These are phyloP conservation scores for Corylus heterophylla DNA, from an alignment of 306 rosid species.

Conservation along the genomic window DNA sequence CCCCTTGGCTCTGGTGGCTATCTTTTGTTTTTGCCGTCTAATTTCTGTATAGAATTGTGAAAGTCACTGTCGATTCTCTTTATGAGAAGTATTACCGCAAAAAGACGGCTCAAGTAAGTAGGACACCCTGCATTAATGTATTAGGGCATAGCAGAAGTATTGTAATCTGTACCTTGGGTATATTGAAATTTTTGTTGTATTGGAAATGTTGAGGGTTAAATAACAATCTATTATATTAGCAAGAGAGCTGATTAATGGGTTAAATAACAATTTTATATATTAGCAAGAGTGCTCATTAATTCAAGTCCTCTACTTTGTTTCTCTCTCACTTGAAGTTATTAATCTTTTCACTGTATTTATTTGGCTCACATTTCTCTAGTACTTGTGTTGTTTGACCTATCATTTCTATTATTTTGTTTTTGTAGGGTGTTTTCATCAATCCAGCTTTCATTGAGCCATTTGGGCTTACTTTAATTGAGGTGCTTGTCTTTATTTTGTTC, in stretches of 20 bases:
- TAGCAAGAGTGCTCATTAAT: neutral
- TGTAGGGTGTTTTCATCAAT: constrained; percentile 65
- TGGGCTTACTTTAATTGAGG: constrained; percentile 65
- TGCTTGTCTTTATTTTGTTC: constrained; percentile 13
- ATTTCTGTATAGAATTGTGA: neutral
- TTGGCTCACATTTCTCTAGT: neutral
- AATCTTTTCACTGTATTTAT: neutral
- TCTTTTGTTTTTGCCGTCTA: neutral
- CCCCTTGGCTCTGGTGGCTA: neutral
- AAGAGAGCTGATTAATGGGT: neutral
- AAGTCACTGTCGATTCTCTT: neutral
- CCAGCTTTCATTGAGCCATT: constrained; percentile 69
- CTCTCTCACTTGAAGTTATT: neutral
- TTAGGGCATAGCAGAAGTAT: neutral
- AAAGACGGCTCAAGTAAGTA: neutral
- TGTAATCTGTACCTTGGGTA: neutral
- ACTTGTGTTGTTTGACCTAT: neutral
- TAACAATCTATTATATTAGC: neutral
- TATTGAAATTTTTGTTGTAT: neutral
- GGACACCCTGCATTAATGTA: neutral
- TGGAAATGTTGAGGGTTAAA: neutral
- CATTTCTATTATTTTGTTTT: constrained; percentile 1
- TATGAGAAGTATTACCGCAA: neutral
- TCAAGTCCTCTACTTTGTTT: neutral
- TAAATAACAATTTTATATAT: neutral